Conservation (phyloP, 1,284 basidiomycete genomes). For the Tilletia setariae region DNA sequence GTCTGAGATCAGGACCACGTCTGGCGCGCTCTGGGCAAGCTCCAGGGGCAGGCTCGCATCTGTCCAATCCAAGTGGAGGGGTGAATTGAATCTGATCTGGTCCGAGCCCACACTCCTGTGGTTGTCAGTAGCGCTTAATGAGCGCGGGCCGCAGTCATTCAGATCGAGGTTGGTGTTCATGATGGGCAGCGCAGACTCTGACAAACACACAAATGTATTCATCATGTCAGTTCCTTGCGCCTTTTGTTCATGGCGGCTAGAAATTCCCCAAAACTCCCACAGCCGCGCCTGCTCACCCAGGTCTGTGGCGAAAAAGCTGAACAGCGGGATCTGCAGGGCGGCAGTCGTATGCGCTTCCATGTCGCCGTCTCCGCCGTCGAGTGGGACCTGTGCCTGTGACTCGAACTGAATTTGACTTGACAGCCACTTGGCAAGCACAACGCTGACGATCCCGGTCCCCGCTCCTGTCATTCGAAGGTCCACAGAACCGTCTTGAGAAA, state of each 20-base stretch:
- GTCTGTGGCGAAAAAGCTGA: slow-evolving; percentile 11
- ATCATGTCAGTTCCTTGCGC: not conserved
- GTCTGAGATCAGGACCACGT: slow-evolving; percentile 22
- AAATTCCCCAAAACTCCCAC: too few species aligned
- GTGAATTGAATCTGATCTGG: not conserved
- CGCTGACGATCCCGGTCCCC: not conserved
- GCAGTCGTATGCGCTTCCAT: not conserved
- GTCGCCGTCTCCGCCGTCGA: not conserved
- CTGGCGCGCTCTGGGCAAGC: not conserved
- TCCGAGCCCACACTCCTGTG: not conserved
- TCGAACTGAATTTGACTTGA: not conserved
- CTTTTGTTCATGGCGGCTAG: not conserved
- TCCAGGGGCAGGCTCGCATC: not conserved
- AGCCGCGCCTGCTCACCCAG: slow-evolving; percentile 4
- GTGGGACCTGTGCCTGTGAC: not conserved
- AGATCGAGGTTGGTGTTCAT: slow-evolving; percentile 7
- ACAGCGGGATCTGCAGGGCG: not conserved
- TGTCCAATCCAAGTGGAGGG: slow-evolving; percentile 9
- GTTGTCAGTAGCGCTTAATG: not conserved
- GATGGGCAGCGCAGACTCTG: slow-evolving; percentile 17
- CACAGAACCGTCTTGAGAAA: not conserved
- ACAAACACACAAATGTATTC: not conserved
- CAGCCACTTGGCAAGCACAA: not conserved
- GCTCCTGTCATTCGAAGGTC: not conserved
- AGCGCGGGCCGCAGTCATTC: not conserved